Base-by-base conservation (phyloP, 768 basidiomycete species). In the Rhodosporidiobolus odoratus region DNA sequence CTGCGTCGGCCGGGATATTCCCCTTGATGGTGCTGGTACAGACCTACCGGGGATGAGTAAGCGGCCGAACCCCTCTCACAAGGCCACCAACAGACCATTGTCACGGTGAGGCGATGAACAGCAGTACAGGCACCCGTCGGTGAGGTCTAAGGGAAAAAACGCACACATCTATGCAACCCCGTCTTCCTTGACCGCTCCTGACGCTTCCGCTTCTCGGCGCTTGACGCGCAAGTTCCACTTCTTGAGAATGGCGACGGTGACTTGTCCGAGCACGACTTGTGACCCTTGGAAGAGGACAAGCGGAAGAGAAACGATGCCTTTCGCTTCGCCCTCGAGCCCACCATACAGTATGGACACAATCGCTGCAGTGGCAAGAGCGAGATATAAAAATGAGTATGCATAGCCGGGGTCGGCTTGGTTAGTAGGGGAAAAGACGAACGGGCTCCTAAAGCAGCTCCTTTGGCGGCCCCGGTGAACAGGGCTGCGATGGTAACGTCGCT, bases 251-350 rank as follows among this genome's bases (percentile, higher is more conserved):
- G 52, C 66, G 7, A 78, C 76, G 40, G 76, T 72, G 17, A 74
- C 56, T 54, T 78, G 76, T 0, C 76, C 77, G 2, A 75, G 58
- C n/a, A 76, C 69, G 58, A 78, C 72, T 48, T 77, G 75, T 21
- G 74, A 72, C 8, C 75, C 78, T 43, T 78, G 78, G 48, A 77
- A 79, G 9, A 79, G 68, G 9, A 79, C 76, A 57, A 79, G 74
- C 34, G 78, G 78, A 19, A 79, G 65, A 2, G 76, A 71, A 23
- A 78, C 74, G 5, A 72, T 73, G 3, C 74, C 75, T 2, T 72
- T 45, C 1, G 72, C 76, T 13, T 56, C 35, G 19, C 69, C 50
- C 0, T 62, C 34, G 3, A 78, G 68, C 0, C 77, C 75, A 32
- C 74, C 66, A 57, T 79, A 79, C 37, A 79, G 62, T 16, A 78